These are phyloP conservation scores for Agrocybe pediades DNA, from an alignment of 768 basidiomycete genomes.

Conservation along the genomic window DNA sequence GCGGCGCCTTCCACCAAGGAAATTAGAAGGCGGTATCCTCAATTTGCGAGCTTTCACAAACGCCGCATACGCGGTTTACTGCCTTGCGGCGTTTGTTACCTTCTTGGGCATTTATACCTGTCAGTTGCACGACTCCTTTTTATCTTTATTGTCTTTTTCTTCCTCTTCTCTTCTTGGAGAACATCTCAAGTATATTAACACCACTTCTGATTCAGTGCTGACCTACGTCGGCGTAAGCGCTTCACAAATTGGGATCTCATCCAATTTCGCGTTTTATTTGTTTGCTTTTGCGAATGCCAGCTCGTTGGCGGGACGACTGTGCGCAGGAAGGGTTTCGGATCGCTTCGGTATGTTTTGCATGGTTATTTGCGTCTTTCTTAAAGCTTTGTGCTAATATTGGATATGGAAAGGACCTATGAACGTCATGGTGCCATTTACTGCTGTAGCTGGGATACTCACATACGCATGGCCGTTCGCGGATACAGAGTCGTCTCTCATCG, in stretches of 20 bases:
- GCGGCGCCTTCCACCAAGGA: conserved; percentile 57
- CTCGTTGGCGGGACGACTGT: conserved; percentile 62
- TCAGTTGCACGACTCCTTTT: conserved; percentile 23
- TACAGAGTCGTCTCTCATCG: conserved; percentile 46
- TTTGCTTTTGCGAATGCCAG: conserved; percentile 69
- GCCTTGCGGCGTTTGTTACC: conserved; percentile 50
- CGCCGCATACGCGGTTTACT: conserved; percentile 57
- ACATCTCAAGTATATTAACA: no score
- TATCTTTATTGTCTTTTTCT: not conserved
- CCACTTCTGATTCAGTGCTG: no score
- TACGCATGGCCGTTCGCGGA: conserved; percentile 71
- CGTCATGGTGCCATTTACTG: conserved; percentile 65
- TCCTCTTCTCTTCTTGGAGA: no score
- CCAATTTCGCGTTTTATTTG: conserved; percentile 61
- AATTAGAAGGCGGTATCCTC: conserved; percentile 57
- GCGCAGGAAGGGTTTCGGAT: conserved; percentile 57
- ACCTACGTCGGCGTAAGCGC: conserved; percentile 70
- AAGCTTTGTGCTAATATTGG: no score
- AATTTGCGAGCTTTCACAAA: conserved; percentile 55
- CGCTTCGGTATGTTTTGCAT: conserved; percentile 55
- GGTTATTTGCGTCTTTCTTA: no score
- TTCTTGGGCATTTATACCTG: conserved; percentile 77
- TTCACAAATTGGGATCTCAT: conserved; percentile 44
- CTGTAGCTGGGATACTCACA: conserved; percentile 57
- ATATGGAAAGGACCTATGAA: conserved; percentile 57